phyloP scores from a whole-genome alignment of 208 protist species.

The Crithidia brevicula region DNA sequence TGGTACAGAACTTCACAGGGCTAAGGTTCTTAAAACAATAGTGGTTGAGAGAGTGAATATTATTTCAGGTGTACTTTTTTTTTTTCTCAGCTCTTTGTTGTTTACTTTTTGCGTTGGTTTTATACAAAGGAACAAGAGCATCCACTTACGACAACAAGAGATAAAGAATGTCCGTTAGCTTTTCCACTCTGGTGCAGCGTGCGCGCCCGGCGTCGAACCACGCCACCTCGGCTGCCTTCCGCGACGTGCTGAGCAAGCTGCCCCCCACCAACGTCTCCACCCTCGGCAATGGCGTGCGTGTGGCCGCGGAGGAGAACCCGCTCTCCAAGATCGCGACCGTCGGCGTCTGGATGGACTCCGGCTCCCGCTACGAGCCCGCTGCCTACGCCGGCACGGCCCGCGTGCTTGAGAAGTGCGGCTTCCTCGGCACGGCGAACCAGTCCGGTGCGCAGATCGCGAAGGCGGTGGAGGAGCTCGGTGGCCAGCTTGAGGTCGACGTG shows the following conservation, averaged over 20 bases:
- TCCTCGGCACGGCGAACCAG: conserved; percentile 96
- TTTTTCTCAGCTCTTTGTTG: background rate
- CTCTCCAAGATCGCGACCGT: conserved; percentile 94
- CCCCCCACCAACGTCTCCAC: conserved; percentile 93
- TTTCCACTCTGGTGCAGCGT: conserved; percentile 84
- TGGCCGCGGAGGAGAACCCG: conserved; percentile 95
- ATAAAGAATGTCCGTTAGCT: conserved; percentile 80
- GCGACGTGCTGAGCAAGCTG: conserved; percentile 70
- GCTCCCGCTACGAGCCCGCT: conserved; percentile 95
- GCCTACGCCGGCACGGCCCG: conserved; percentile 97
- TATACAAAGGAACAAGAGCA: too few relatives aligned
- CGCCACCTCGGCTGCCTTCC: conserved; percentile 67
- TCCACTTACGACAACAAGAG: conserved; percentile 13
- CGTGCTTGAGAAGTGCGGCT: conserved; percentile 98
- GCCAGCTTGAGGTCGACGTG: conserved; percentile 97
- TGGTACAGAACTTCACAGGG: background rate
- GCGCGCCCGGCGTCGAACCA: conserved; percentile 78
- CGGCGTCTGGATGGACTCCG: conserved; percentile 97
- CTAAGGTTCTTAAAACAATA: too few relatives aligned
- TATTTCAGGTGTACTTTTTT: background rate
- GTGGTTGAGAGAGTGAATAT: too few relatives aligned
- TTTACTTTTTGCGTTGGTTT: too few relatives aligned
- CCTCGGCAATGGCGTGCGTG: conserved; percentile 95
- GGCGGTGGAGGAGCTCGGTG: conserved; percentile 97
- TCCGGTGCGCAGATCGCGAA: conserved; percentile 85